Percentiles rank a stretch among this genome's conserved stretches.
phyloP scores from a whole-genome alignment of 2,329 filamentous ascomycete genomes.

The Cytospora piceicola region DNA sequence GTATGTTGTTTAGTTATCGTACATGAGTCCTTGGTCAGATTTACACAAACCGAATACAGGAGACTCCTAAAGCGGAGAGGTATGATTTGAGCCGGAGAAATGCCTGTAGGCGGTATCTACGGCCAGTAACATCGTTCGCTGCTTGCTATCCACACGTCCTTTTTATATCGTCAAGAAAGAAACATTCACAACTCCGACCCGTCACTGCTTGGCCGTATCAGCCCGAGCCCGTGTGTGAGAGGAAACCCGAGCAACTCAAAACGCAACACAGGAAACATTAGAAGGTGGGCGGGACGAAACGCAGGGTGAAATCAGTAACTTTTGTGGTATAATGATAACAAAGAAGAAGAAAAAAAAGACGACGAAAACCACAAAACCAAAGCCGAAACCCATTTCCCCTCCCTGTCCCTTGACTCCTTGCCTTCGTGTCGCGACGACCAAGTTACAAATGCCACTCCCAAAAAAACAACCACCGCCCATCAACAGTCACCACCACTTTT shows the following conservation, averaged over 20 bases:
- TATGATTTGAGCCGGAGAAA: not conserved
- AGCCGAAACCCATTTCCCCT: not conserved
- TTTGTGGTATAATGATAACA: slow-evolving; percentile 43
- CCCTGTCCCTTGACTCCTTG: slow-evolving; percentile 29
- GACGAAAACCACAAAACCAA: too few species aligned
- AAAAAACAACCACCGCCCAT: not conserved
- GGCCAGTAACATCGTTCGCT: not conserved
- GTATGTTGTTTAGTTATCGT: not conserved
- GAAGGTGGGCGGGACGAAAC: not conserved
- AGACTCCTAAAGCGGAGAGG: not conserved
- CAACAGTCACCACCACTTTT: not conserved
- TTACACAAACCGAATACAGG: not conserved
- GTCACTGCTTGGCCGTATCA: not conserved
- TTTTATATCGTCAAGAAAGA: not conserved
- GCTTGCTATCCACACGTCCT: not conserved
- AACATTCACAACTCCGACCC: not conserved
- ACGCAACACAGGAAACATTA: not conserved
- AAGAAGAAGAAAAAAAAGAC: slow-evolving; percentile 20
- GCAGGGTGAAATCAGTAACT: slow-evolving; percentile 37
- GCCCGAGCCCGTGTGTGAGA: not conserved
- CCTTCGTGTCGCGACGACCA: slow-evolving; percentile 19
- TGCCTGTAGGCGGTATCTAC: not conserved
- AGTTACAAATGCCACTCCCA: slow-evolving; percentile 5
- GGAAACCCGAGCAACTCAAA: not conserved
- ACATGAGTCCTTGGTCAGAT: not conserved